Base-by-base conservation (phyloP, 306 rosid species). In the Medicago ruthenica region DNA sequence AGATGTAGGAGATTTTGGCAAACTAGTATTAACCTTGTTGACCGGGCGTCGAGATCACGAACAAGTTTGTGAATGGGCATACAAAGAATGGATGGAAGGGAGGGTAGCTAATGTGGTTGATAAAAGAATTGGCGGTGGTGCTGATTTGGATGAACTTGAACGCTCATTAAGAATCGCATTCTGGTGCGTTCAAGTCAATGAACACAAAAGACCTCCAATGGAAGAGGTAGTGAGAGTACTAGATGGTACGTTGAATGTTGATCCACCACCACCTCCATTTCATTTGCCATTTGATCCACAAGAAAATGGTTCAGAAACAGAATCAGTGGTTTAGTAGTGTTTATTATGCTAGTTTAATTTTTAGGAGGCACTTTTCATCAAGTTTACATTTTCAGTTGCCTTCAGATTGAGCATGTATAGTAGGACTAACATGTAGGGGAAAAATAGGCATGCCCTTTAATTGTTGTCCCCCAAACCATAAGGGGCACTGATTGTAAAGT, bases 121-220 rank as follows among this genome's bases (percentile, higher is more conserved):
- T 67, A 80, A 67, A 73, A 86, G 89, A 80, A 70, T 88, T 7
- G 76, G 69, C 3, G 88, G 88, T 22, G 87, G 76, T 76, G 64
- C 36, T 36, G 78, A 71, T 60, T 55, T 14, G 12, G 85, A 84
- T 22, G 91, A 88, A 79, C 87, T 92, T 0, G 96, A 90, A 47
- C 83, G 93, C 20, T 76, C 81, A 7, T 70, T 92, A 64, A 85
- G 96, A 71, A 87, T 88, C 17, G 90, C 92, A 24, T 92, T 92
- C 71, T 92, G 97, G 97, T 92, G 97, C 80, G 51, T 92, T 60
- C 97, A 92, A 79, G 39, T 10, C 40, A 88, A 90, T n/a, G 91
- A 87, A 68, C 78, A 76, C 0, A 66, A 69, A 73, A 83, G 96
- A 76, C 97, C 93, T 54, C 75, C 92, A 0, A 89, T 92, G 97